A percentile compares a stretch with the other conserved stretches of the same genome.
phyloP scores from a whole-genome alignment of 2,329 filamentous ascomycete genomes.

The Graphium sp. region DNA sequence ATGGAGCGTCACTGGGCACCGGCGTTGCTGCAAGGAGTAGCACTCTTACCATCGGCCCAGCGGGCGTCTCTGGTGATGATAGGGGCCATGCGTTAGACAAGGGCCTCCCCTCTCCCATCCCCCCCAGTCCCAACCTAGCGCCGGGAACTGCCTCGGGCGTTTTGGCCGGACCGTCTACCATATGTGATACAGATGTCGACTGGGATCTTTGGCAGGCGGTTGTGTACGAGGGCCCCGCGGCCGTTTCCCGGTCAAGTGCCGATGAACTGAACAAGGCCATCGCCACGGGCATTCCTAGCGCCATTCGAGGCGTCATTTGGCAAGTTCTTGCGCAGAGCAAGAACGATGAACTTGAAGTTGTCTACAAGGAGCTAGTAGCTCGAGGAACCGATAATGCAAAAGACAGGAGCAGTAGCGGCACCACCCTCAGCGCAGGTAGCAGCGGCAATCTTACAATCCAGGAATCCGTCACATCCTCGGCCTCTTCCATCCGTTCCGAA shows the following conservation, averaged over 20 bases:
- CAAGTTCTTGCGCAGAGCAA: constrained; percentile 93
- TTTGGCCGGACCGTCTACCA: constrained; percentile 55
- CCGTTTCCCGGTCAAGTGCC: constrained; percentile 71
- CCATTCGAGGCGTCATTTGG: constrained; percentile 97
- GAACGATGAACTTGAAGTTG: constrained; percentile 70
- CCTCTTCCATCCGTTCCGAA: constrained; percentile 72
- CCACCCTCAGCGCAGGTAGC: constrained; percentile 30
- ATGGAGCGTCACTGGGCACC: constrained; percentile 9
- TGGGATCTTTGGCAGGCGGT: constrained; percentile 98
- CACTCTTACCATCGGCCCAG: too few relatives aligned
- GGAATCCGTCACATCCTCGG: constrained; percentile 56
- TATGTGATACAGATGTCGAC: constrained; percentile 65
- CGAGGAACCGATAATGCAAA: constrained; percentile 71
- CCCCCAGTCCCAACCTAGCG: constrained; percentile 53
- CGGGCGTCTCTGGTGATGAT: too few relatives aligned
- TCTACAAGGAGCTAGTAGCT: constrained; percentile 69
- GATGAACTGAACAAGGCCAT: constrained; percentile 86
- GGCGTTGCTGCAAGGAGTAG: constrained; percentile 9
- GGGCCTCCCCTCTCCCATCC: constrained; percentile 30
- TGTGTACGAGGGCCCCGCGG: constrained; percentile 84
- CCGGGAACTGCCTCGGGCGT: constrained; percentile 78
- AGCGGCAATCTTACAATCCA: constrained; percentile 39
- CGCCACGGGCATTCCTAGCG: constrained; percentile 80
- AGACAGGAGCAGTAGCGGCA: constrained; percentile 38
- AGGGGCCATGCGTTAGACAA: too few relatives aligned